These are phyloP conservation scores for Citrullus colocynthis DNA, from an alignment of 306 rosid genomes.

Conservation along the genomic window DNA sequence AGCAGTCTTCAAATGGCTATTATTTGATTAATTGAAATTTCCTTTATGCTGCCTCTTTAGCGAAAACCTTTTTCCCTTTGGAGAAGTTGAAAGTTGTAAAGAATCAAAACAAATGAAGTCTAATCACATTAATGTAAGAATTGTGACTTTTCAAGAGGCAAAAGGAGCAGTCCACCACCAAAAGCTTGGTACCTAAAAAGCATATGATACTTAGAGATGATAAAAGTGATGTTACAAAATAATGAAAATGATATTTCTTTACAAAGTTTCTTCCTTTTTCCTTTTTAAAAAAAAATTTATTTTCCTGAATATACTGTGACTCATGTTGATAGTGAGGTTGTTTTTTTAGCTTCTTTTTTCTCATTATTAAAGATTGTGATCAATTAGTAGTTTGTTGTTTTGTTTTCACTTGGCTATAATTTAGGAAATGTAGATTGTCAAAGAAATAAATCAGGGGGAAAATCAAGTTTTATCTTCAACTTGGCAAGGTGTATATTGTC, in stretches of 20 bases:
- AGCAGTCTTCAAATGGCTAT: not conserved
- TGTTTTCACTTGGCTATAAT: too few species aligned
- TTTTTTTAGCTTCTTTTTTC: too few species aligned
- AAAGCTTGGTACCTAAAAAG: not conserved
- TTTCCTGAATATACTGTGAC: not conserved
- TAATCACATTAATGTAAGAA: not conserved
- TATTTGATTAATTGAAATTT: not conserved
- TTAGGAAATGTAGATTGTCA: too few species aligned
- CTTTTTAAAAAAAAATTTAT: too few species aligned
- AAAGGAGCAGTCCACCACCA: not conserved
- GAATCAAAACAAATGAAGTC: not conserved
- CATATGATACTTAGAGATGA: constrained; percentile 2
- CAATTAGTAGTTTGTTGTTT: too few species aligned
- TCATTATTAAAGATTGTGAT: too few species aligned
- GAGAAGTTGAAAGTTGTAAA: not conserved
- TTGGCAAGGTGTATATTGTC: too few species aligned
- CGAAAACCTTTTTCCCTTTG: not conserved
- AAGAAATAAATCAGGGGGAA: too few species aligned
- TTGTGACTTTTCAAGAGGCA: not conserved
- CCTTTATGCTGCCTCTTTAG: not conserved
- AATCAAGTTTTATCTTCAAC: too few species aligned
- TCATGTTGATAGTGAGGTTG: not conserved
- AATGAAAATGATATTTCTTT: not conserved
- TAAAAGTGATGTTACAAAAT: not conserved
- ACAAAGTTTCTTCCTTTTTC: not conserved